Base-by-base conservation (phyloP, 352 stramenopile species). In the Pythium brassicae region DNA sequence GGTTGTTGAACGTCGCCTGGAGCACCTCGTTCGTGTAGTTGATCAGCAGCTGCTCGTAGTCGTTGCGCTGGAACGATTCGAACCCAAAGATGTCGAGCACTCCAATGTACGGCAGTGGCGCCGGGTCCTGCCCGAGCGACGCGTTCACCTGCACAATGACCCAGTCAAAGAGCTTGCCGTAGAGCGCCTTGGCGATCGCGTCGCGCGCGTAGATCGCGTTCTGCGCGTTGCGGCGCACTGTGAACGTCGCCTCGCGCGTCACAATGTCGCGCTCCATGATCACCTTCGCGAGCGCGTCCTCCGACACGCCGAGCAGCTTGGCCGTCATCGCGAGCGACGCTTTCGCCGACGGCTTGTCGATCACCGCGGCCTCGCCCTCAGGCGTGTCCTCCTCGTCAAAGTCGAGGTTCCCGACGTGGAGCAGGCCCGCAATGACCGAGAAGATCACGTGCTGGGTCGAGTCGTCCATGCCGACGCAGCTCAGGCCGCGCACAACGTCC, bases 321-420 rank as follows among this genome's bases (percentile, higher is more conserved):
- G 85, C 57, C 15, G 82, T 71, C 25, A 73, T 62, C 14, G 56
- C 57, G 17, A 95, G 61, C 47, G 80, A 82, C 17, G 74, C 59
- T 59, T 89, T 87, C 17, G 82, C 79, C 23, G 71, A 81, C 10
- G 73, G 52, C 63, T 86, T 86, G 53, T 93, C 68, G 46, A 94
- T 78, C n/a, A 87, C 72, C 0, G 76, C 80, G 26, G 82, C 85
- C 57, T 94, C 74, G 32, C 82, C 82, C 52, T 94, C 83, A 4
- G 83, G 63, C 22, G 84, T 88, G 53, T 96, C 86, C 65, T 94
- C 85, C 53, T 95, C 85, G 40, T 97, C 83, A 65, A 98, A 98
- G 15, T 95, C 74, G 34, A 99, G 83, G 76, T 99, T 98, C 50
- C 96, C 96, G 37, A 99, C 78, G 72, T 99, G 96, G 44, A 99